These are phyloP conservation scores for Diatrype stigma DNA, from an alignment of 2,329 filamentous ascomycete genomes.

Conservation along the genomic window DNA sequence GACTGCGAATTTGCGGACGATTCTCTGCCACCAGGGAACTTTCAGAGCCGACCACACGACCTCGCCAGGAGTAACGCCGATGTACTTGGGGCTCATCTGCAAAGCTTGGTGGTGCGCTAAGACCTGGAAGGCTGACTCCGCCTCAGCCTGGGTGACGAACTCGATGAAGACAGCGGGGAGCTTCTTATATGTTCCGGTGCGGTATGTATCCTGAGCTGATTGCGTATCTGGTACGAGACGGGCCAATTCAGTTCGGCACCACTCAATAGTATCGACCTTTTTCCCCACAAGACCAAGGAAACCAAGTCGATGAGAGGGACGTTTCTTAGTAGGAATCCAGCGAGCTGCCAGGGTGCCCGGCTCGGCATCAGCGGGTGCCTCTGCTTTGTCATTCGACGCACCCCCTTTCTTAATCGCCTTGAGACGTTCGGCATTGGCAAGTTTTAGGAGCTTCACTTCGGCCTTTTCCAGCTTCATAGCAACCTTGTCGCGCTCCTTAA, in stretches of 20 bases:
- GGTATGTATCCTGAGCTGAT: slow-evolving; percentile 63
- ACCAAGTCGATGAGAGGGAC: slow-evolving; percentile 72
- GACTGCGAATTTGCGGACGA: slow-evolving; percentile 67
- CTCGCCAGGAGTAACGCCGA: slow-evolving; percentile 77
- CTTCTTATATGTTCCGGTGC: slow-evolving; percentile 58
- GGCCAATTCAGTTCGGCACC: slow-evolving; percentile 74
- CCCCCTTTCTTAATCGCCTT: slow-evolving; percentile 64
- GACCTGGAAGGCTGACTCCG: slow-evolving; percentile 82
- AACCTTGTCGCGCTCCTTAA: slow-evolving; percentile 74
- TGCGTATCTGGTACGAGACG: slow-evolving; percentile 70
- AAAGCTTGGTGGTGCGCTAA: slow-evolving; percentile 82
- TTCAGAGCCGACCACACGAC: slow-evolving; percentile 83
- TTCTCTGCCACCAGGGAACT: slow-evolving; percentile 81
- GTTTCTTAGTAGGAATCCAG: slow-evolving; percentile 69
- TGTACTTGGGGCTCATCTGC: slow-evolving; percentile 81
- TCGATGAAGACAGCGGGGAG: slow-evolving; percentile 85
- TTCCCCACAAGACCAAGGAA: slow-evolving; percentile 68
- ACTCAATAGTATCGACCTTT: slow-evolving; percentile 93
- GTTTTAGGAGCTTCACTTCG: slow-evolving; percentile 79
- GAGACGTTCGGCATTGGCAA: slow-evolving; percentile 67
- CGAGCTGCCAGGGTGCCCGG: slow-evolving; percentile 67
- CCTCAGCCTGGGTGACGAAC: slow-evolving; percentile 76
- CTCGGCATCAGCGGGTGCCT: slow-evolving; percentile 57
- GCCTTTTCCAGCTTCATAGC: slow-evolving; percentile 81
- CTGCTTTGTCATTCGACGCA: slow-evolving; percentile 35